Base-by-base conservation (phyloP, 805 yeast species). In the Candida cerambycidarum region DNA sequence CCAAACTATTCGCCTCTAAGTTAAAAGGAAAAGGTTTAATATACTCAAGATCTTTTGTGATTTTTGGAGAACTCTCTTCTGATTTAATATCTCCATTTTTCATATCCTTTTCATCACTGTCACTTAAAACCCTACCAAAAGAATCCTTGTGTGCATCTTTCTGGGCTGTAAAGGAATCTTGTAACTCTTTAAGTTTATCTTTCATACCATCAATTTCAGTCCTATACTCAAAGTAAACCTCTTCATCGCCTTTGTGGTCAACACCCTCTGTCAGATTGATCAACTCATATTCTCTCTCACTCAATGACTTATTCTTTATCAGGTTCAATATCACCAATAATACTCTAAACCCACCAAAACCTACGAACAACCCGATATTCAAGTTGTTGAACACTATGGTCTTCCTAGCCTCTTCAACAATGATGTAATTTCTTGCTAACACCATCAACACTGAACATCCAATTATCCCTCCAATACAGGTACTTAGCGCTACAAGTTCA, bases 331-430 rank as follows among this genome's bases (percentile, higher is more conserved):
- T 18, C 31, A 41, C 31, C n/a, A 29, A 46, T 2, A 60, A 31
- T 5, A 62, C 42, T 39, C 67, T 51, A 10, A 64, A 51, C 7
- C 56, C 18, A 5, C 63, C 63, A 66, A 68, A 65, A 6, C 34
- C 21, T 5, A 43, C 32, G 43, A 66, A 68, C 8, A 70, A 45
- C 2, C 55, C 54, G 38, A 70, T 59, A 43, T 69, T 69, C 34
- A 69, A 54, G 45, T 68, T 63, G 18, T 60, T 63, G 37, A 70
- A 66, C 5, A 68, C 61, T 10, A 60, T 44, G 11, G 52, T 44
- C 36, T 47, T 51, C 32, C 65, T 34, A 10, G 57, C 41, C 8
- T 54, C 59, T 17, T 61, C 68, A 4, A 61, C 57, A 3, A 57
- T 51, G 2, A 59, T 49, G 39, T 55, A 52, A 15, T 47, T 51